Evolutionary conservation across 2,329 filamentous ascomycete genomes (phyloP).

Genomic region (Colletotrichum eleusines): DNA sequence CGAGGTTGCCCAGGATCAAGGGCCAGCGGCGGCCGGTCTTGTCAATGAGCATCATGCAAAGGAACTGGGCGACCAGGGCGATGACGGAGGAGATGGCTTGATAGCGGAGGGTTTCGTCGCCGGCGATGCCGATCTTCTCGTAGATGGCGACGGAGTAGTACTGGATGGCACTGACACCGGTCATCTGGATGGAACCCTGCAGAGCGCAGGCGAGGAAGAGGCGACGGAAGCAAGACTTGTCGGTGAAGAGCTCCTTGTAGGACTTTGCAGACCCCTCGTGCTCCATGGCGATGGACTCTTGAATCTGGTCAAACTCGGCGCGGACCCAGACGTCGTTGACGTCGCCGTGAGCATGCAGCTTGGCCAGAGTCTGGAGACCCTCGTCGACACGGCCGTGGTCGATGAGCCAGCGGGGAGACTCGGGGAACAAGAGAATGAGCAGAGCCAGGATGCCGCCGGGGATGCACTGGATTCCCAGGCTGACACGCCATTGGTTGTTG

Average conservation of each 20-base stretch:
- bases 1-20: constrained; percentile 77
- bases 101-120: constrained; percentile 76
- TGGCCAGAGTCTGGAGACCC: constrained; percentile 75
- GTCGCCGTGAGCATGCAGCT: constrained; percentile 77
- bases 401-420: constrained; percentile 81
- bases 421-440: constrained; percentile 78
- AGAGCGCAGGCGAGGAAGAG: constrained; percentile 75
- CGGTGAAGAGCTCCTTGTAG: constrained; percentile 75
- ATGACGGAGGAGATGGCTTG: constrained; percentile 81
- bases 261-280: constrained; percentile 78
- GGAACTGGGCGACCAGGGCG: constrained; percentile 75
- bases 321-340: constrained; percentile 75
- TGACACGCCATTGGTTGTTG: constrained; percentile 52
- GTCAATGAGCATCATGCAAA: constrained; percentile 78
- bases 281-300: constrained; percentile 73
- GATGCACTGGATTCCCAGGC: constrained; percentile 76
- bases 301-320: constrained; percentile 79
- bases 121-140: constrained; percentile 74
- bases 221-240: constrained; percentile 74
- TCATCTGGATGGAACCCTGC: constrained; percentile 40
- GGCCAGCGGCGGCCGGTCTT: constrained; percentile 77
- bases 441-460: constrained; percentile 74
- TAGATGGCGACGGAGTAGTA: constrained; percentile 80
- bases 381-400: constrained; percentile 75
- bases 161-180: constrained; percentile 69